Base-by-base conservation (phyloP, 352 stramenopile species). In the Phytophthora rubi region DNA sequence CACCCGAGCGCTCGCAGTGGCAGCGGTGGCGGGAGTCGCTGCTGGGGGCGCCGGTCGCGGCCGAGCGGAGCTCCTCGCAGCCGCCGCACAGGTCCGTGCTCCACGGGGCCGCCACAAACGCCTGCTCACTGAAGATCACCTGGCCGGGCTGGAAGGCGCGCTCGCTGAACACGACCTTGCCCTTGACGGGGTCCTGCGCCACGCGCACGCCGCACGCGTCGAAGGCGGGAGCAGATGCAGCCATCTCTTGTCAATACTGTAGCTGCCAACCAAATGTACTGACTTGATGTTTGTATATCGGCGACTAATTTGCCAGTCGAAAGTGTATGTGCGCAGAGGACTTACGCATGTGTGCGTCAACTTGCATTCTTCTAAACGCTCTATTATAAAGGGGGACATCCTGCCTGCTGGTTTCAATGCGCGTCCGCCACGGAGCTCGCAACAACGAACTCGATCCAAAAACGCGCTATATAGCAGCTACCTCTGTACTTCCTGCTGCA, bases 91-190 rank as follows among this genome's bases (percentile, higher is more conserved):
- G 67, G 39, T 89, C 80, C 15, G 80, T 90, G 67, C 76, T 88
- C 86, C 86, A 94, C 8, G 81, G 64, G 12, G 84, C 86, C 59
- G 75, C 86, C 52, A 92, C 86, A 62, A 94, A 92, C 23, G 86
- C 84, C 62, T 88, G 60, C 66, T 94, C 86, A 57, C 77, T 83
- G 70, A 94, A 94, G 57, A 94, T 88, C 32, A 92, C 82, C 23
- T 90, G 80, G 6, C 86, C 86, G 4, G 84, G 72, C 30, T 78
- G 52, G 62, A 92, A 90, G 1, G 63, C 59, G 13, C 81, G 82
- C 60, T 89, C 71, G 33, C 73, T 83, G 33, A 76, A 73, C 33
- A 92, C 84, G n/a, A 92, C 79, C 16, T 86, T 86, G 53, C 84
- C 82, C 71, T 90, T 92, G 33, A 75, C 60, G 12, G 59, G 48